Evolutionary conservation across 441 rosid species (phyloP).

Genomic region (Adansonia grandidieri): DNA sequence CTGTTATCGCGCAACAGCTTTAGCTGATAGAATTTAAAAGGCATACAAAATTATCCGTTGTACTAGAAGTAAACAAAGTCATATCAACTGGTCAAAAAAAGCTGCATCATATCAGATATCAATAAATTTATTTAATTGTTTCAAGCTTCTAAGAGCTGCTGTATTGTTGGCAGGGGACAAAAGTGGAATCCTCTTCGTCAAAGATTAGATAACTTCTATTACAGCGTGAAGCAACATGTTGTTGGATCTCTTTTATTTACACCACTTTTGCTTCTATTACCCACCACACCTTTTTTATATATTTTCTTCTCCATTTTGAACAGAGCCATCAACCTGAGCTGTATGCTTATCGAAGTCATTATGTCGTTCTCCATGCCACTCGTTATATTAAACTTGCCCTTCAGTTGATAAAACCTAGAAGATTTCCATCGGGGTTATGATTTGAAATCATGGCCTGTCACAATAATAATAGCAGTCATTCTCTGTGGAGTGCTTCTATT

Average conservation of each 20-base stretch:
- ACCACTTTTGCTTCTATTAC: slow-evolving; percentile 84
- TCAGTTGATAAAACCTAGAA: slow-evolving; percentile 64
- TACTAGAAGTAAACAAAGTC: background rate
- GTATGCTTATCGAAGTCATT: slow-evolving; percentile 62
- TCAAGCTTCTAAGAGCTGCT: slow-evolving; percentile 35
- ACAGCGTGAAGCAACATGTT: slow-evolving; percentile 85
- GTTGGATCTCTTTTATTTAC: slow-evolving; percentile 95
- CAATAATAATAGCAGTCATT: slow-evolving; percentile 24
- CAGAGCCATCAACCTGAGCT: slow-evolving; percentile 55
- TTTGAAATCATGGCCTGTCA: slow-evolving; percentile 52
- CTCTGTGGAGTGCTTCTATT: slow-evolving; percentile 31
- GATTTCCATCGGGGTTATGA: slow-evolving; percentile 93
- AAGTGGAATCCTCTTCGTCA: slow-evolving; percentile 96
- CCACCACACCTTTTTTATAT: slow-evolving; percentile 90
- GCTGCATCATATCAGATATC: background rate
- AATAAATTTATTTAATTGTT: slow-evolving; percentile 22
- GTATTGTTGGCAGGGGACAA: slow-evolving; percentile 68
- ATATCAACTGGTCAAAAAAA: too few species aligned
- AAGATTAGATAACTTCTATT: slow-evolving; percentile 87
- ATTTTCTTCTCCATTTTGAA: slow-evolving; percentile 82
- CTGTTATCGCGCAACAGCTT: background rate
- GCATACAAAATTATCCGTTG: background rate
- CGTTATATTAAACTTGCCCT: slow-evolving; percentile 71
- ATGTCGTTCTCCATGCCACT: slow-evolving; percentile 72
- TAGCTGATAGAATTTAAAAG: slow-evolving; percentile 12